A percentile compares a stretch with the other conserved stretches of the same genome.
Conservation (phyloP, 1,284 basidiomycete species). For the Amylostereum areolatum region DNA sequence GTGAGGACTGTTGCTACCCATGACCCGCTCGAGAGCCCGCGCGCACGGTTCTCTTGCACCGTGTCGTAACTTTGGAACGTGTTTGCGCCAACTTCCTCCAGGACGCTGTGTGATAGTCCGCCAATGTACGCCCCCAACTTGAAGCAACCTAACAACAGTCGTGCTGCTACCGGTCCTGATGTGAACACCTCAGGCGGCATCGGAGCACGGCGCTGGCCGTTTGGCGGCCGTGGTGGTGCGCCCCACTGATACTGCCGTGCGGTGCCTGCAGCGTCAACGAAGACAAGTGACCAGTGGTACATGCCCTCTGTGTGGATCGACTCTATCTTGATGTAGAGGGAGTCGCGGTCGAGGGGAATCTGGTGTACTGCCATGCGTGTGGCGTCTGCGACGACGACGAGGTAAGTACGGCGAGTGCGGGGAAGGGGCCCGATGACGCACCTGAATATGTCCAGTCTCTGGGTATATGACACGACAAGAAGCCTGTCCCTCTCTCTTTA, state of each 20-base stretch:
- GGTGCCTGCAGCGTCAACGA: slow-evolving; percentile 7
- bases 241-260: slow-evolving; percentile 6
- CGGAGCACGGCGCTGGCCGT: slow-evolving; percentile 3
- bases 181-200: slow-evolving; percentile 4
- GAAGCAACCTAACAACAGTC: slow-evolving; percentile 12
- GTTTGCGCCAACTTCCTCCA: slow-evolving; percentile 10
- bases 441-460: background rate
- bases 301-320: slow-evolving; percentile 12
- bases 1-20: slow-evolving; percentile 10
- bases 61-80: slow-evolving; percentile 2
- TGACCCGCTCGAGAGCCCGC: background rate
- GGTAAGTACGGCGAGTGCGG: background rate
- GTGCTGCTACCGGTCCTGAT: slow-evolving; percentile 1
- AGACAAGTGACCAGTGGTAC: slow-evolving; percentile 12
- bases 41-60: slow-evolving; percentile 5
- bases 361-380: background rate
- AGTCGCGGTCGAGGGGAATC: slow-evolving; percentile 12
- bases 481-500: background rate
- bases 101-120: slow-evolving; percentile 6
- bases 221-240: slow-evolving; percentile 8
- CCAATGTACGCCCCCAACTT: slow-evolving; percentile 9
- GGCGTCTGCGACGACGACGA: background rate
- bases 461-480: background rate
- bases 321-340: slow-evolving; percentile 13
- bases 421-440: background rate